phyloP scores from a whole-genome alignment of 768 basidiomycete species.

The Cystofilobasidium capitatum region DNA sequence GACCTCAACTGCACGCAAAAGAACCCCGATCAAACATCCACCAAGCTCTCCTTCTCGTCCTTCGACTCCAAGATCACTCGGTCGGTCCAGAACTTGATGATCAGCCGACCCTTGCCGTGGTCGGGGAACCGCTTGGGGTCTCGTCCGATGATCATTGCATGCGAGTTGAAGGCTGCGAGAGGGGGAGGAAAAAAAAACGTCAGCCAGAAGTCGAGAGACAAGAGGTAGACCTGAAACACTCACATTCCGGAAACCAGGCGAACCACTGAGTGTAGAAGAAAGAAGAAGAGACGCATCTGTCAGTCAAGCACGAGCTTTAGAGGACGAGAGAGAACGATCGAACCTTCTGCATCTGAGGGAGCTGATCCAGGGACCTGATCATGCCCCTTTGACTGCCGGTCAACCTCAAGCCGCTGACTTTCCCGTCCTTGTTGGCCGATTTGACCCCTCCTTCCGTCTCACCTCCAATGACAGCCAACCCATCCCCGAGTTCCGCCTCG shows the following conservation, averaged over 20 bases:
- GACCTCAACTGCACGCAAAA: too few species aligned
- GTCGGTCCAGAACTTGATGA: conserved; percentile 3
- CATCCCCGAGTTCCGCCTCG: conserved; percentile 4
- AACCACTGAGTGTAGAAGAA: not conserved
- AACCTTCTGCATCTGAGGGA: conserved; percentile 18
- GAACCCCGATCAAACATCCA: too few species aligned
- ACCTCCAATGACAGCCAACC: not conserved
- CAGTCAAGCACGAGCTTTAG: not conserved
- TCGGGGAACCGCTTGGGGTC: conserved; percentile 20
- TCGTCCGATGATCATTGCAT: conserved; percentile 24
- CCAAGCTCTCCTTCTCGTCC: not conserved
- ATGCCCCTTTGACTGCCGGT: conserved; percentile 6
- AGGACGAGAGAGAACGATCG: not conserved
- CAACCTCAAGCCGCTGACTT: conserved; percentile 8
- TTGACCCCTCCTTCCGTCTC: not conserved
- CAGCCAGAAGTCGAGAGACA: conserved; percentile 5
- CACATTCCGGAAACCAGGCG: not conserved
- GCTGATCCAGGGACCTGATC: conserved; percentile 10
- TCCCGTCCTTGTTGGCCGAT: not conserved
- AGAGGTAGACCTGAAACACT: not conserved
- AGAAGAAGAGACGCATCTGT: too few species aligned
- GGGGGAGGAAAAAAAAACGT: too few species aligned
- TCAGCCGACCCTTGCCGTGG: conserved; percentile 3
- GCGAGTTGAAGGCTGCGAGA: conserved; percentile 20
- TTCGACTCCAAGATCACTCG: not conserved